Base-by-base conservation (phyloP, 805 yeast species). In the Wickerhamiella galacta region DNA sequence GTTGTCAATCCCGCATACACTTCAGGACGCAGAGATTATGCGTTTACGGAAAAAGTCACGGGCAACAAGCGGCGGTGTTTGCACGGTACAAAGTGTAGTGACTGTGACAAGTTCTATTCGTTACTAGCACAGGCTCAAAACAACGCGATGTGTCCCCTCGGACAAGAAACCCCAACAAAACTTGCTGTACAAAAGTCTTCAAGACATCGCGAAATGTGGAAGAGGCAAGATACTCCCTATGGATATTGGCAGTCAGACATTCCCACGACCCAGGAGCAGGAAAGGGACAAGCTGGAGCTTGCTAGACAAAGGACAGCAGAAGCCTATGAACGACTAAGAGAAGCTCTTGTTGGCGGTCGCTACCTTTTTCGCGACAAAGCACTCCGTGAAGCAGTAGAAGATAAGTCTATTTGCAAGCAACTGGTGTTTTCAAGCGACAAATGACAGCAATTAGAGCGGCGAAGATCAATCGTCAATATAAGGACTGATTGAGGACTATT, bases 171-270 rank as follows among this genome's bases (percentile, higher is more conserved):
- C n/a, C n/a, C n/a, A n/a, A n/a, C n/a, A n/a, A n/a, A n/a, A n/a
- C n/a, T n/a, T n/a, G n/a, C n/a, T n/a, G n/a, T n/a, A n/a, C n/a
- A n/a, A n/a, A n/a, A 31, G 10, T 39, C 35, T 14, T 42, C 51
- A 4, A 37, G 49, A 3, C 51, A 53, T 27, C 33, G 45, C 7
- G 48, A 54, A 30, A 24, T 47, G 16, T 52, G 57, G 44, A 47
- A 43, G 5, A 49, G 63, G 27, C 60, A 61, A 0, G 56, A 57
- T 3, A 58, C 69, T 2, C 78, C 77, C 2, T 72, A 72, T 0
- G 77, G 77, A 1, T 70, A 63, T 49, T 72, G 68, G 40, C 51
- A 70, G 25, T 56, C 71, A 16, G 78, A 70, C 33, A 71, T 74
- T 40, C 76, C 79, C 0, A 54, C 53, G 4, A 66, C 76, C 0